Evolutionary conservation across 805 yeast species (phyloP).

Genomic region (Cyberlindnera saturnus): DNA sequence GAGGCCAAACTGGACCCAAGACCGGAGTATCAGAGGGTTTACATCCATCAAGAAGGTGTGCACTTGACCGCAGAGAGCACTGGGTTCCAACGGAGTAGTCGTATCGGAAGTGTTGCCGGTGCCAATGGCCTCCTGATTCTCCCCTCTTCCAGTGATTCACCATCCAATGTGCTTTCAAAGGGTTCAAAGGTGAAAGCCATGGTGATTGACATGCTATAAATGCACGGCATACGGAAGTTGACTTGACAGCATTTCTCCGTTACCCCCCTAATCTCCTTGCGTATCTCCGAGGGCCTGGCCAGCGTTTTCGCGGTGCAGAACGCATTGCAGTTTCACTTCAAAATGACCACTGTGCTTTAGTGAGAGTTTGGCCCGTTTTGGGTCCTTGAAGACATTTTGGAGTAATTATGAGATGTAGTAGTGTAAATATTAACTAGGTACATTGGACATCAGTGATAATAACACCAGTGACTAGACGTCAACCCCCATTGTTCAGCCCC

Average conservation of each 20-base stretch:
- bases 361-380: no score
- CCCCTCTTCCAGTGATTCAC: slow-evolving; percentile 28
- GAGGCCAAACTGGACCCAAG: slow-evolving; percentile 38
- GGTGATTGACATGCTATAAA: slow-evolving; percentile 21
- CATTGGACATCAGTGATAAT: no score
- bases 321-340: no score
- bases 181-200: slow-evolving; percentile 25
- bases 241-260: no score
- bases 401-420: no score
- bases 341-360: no score
- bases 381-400: no score
- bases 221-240: no score
- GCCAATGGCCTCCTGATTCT: slow-evolving; percentile 41
- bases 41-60: slow-evolving; percentile 22
- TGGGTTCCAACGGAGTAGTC: slow-evolving; percentile 46
- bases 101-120: slow-evolving; percentile 40
- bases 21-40: slow-evolving; percentile 47
- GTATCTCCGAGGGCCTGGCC: not conserved
- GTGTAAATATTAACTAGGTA: no score
- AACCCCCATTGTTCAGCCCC: no score
- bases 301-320: no score
- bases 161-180: slow-evolving; percentile 3
- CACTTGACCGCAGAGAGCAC: slow-evolving; percentile 36
- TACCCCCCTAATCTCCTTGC: not conserved
- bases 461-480: no score